Percentiles rank a stretch among this genome's conserved stretches.
Evolutionary conservation across 352 stramenopile genomes (phyloP).

Genomic region (Globisporangium mamillatum): DNA sequence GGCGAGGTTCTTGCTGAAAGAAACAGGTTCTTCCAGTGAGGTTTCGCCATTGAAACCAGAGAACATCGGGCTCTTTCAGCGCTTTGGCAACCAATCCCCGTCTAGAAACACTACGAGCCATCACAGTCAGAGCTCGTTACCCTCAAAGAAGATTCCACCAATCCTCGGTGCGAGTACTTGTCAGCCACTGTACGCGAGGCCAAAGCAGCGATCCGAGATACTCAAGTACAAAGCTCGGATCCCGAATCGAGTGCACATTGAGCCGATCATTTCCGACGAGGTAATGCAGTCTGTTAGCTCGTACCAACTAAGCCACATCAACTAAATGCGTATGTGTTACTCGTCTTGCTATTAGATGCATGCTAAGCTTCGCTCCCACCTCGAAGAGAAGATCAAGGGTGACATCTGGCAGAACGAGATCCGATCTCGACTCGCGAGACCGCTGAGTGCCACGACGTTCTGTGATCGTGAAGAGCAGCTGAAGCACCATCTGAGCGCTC

Average conservation of each 20-base stretch:
- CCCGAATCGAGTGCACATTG: slow-evolving; percentile 3
- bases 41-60: background rate
- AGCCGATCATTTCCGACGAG: slow-evolving; percentile 12
- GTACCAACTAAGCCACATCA: too few species aligned
- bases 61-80: background rate
- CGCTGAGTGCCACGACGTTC: slow-evolving; percentile 47
- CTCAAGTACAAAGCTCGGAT: background rate
- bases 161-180: background rate
- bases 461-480: slow-evolving; percentile 41
- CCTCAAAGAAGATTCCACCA: background rate
- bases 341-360: slow-evolving; percentile 29
- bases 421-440: slow-evolving; percentile 41
- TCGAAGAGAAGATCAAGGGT: slow-evolving; percentile 42
- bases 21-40: background rate
- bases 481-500: slow-evolving; percentile 27
- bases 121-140: background rate
- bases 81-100: background rate
- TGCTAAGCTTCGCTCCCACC: slow-evolving; percentile 28
- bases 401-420: slow-evolving; percentile 56
- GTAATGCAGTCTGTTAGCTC: background rate
- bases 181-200: background rate
- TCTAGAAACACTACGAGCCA: background rate
- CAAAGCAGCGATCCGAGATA: slow-evolving; percentile 1
- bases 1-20: background rate
- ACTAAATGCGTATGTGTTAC: too few species aligned